A percentile compares a stretch with the other conserved stretches of the same genome.
phyloP scores from a whole-genome alignment of 1,284 basidiomycete genomes.

The Athelia psychrophila region DNA sequence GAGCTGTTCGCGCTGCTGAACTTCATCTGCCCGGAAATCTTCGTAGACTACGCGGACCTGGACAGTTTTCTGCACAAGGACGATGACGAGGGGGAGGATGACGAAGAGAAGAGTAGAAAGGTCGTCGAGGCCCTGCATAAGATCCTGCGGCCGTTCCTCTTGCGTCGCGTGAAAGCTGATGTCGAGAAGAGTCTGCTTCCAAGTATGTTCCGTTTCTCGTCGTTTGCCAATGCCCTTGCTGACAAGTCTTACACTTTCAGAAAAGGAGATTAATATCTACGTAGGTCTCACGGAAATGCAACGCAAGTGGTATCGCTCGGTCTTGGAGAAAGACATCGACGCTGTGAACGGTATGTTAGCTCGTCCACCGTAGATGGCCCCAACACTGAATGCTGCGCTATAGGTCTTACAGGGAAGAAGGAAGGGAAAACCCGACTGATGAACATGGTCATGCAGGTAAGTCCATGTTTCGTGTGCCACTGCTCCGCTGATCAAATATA shows the following conservation, averaged over 20 bases:
- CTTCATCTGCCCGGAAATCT: conserved; percentile 88
- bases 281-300: conserved; percentile 99
- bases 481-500: conserved; percentile 1
- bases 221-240: not conserved
- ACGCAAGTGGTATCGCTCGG: conserved; percentile 94
- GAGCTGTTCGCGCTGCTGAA: conserved; percentile 96
- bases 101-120: conserved; percentile 87
- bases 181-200: conserved; percentile 96
- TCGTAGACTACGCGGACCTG: conserved; percentile 72
- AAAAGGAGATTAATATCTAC: conserved; percentile 99
- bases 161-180: conserved; percentile 94
- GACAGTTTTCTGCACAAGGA: conserved; percentile 83
- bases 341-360: conserved; percentile 81
- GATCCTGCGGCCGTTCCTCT: conserved; percentile 92
- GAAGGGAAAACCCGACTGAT: conserved; percentile 97
- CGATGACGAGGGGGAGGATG: conserved; percentile 66
- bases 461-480: conserved; percentile 28
- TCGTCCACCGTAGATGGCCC: not conserved
- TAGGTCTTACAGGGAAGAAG: conserved; percentile 91
- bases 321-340: conserved; percentile 98
- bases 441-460: conserved; percentile 99
- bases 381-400: not conserved
- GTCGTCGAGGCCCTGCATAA: conserved; percentile 98
- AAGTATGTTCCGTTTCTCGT: conserved; percentile 45
- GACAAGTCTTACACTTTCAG: conserved; percentile 32